Percentiles rank a stretch among this genome's conserved stretches.
Conservation (phyloP, 257 asterid species). For the Gynochthodes officinalis region DNA sequence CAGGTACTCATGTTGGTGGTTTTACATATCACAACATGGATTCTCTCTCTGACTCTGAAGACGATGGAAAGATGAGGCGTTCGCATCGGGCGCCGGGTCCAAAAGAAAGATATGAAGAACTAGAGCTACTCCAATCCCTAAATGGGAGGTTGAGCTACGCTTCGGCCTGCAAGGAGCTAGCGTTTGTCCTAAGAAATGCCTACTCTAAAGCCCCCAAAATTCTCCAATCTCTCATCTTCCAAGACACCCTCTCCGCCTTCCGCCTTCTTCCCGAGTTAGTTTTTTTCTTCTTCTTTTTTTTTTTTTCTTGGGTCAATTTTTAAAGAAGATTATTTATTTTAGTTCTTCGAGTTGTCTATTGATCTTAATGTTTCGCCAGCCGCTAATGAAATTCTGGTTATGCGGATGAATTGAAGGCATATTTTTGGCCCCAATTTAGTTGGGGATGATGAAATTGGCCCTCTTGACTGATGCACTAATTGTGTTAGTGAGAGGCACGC, state of each 20-base stretch:
- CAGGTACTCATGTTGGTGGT: neutral
- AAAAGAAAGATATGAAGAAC: conserved; percentile 45
- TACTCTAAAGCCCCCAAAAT: conserved; percentile 53
- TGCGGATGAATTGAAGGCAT: neutral
- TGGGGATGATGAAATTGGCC: no score
- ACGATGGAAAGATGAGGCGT: no score
- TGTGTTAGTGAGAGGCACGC: no score
- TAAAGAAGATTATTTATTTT: no score
- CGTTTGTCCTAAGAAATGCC: conserved; percentile 48
- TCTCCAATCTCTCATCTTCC: conserved; percentile 61
- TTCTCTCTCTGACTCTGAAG: neutral
- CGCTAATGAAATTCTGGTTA: no score
- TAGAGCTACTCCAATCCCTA: conserved; percentile 52
- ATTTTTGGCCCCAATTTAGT: no score
- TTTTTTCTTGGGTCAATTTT: neutral
- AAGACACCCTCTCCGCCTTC: conserved; percentile 71
- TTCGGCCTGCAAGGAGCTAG: conserved; percentile 64
- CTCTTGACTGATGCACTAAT: no score
- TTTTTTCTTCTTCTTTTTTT: conserved; percentile 1
- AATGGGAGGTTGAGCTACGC: conserved; percentile 35
- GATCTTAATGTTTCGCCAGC: no score
- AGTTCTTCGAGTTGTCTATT: neutral
- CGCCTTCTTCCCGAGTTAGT: conserved; percentile 67
- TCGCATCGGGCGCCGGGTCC: conserved; percentile 28
- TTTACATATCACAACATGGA: neutral